Base-by-base conservation (phyloP, 2,329 filamentous ascomycete species). In the Clarireedia paspali region DNA sequence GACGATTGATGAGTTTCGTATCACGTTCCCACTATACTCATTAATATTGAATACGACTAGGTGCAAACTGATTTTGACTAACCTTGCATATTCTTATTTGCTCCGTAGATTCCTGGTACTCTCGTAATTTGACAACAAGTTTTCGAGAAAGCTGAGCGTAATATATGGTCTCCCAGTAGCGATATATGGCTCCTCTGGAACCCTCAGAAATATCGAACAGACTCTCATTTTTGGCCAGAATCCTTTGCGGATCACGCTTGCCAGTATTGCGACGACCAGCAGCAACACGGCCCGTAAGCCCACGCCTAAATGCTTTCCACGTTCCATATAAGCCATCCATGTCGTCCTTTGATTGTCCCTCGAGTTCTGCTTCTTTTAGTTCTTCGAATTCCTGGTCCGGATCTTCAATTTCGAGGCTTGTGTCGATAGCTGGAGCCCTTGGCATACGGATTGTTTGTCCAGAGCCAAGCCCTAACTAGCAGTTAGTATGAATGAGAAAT, bases 1-100 rank as follows among this genome's bases (percentile, higher is more conserved):
- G 88, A 87, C 71, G 94, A 87, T 73, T 94, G 87, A 70, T 63
- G 12, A 69, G 53, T 5, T 56, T 58, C 30, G 64, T 57, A 48
- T 66, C 66, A 9, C 56, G 50, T 27, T 59, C 30, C 57, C 59
- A 44, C 44, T 47, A 39, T 23, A 44, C 10, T 30, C 23, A 2
- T 55, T 10, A 55, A 20, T 10, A 42, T 34, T n/a, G 4, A n/a
- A 4, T 27, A 6, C 9, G 17, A 6, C 20, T n/a, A 6, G 30
- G 6, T 1, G 20, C 2, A 10, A 10, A 34, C 9, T 5, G 4
- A 34, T 34, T 12, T 15, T 10, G 15, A 38, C 57, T 52, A 57
- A 67, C 64, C 57, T 62, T 67, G 5, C 60, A 50, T 3, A 67
- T 52, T 6, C 55, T 56, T n/a, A 61, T 51, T 1, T 55, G 44